Percentiles rank a stretch among this genome's conserved stretches.
These are phyloP conservation scores for Magnaporthales sp. DNA, from an alignment of 2,329 filamentous ascomycete species.

Conservation along the genomic window DNA sequence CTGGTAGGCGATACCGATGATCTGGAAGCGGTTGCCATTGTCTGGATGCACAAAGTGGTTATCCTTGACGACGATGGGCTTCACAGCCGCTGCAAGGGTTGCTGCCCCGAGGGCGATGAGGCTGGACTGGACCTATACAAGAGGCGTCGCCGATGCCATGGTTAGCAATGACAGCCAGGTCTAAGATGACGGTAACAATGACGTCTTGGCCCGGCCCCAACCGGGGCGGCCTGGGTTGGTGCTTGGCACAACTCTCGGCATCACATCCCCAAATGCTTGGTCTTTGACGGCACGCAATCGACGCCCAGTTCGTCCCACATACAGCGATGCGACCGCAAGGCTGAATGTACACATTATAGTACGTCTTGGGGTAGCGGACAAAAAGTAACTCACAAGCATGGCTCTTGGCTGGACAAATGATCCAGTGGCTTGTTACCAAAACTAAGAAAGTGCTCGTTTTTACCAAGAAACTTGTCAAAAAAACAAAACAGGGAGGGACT, in stretches of 20 bases:
- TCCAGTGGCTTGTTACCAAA: neutral
- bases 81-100: slow-evolving; percentile 45
- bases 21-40: slow-evolving; percentile 53
- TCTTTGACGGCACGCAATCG: neutral
- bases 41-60: slow-evolving; percentile 51
- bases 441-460: neutral
- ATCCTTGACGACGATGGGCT: slow-evolving; percentile 46
- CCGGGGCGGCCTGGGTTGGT: neutral
- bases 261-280: neutral
- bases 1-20: slow-evolving; percentile 62
- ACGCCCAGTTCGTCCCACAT: neutral
- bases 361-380: neutral
- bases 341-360: neutral
- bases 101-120: slow-evolving; percentile 43
- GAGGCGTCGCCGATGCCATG: neutral
- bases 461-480: neutral
- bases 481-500: neutral
- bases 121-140: slow-evolving; percentile 27
- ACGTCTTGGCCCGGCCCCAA: neutral
- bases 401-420: neutral
- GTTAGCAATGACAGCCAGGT: neutral
- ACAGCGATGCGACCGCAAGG: neutral
- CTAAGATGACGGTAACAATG: neutral
- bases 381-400: neutral
- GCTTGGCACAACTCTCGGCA: neutral